These are phyloP conservation scores for Lentinula guzmanii DNA, from an alignment of 768 basidiomycete species.

Conservation along the genomic window DNA sequence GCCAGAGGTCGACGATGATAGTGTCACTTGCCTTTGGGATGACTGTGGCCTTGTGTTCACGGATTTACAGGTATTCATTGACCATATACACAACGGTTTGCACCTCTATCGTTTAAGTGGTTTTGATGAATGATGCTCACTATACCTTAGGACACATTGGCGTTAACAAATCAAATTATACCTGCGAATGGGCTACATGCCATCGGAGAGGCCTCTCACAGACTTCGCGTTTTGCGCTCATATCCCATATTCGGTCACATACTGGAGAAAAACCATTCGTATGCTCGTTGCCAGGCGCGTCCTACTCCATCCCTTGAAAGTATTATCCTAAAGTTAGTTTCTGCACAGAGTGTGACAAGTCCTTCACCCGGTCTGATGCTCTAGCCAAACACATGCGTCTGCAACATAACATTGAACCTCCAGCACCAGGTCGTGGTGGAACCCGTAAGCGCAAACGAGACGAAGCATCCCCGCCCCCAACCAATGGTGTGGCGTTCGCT, in stretches of 20 bases:
- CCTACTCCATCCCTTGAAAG: neutral
- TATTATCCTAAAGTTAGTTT: constrained; percentile 7
- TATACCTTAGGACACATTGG: constrained; percentile 65
- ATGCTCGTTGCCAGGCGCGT: constrained; percentile 72
- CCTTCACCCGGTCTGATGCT: constrained; percentile 92
- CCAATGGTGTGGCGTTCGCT: constrained; percentile 7
- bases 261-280: constrained; percentile 93
- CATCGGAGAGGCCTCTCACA: constrained; percentile 75
- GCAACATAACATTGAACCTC: constrained; percentile 75
- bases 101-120: neutral
- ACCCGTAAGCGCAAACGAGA: constrained; percentile 64
- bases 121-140: neutral
- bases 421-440: constrained; percentile 67
- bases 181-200: constrained; percentile 88
- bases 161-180: constrained; percentile 77
- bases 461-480: constrained; percentile 15
- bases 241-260: constrained; percentile 87
- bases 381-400: constrained; percentile 89
- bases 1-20: constrained; percentile 31
- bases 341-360: constrained; percentile 83
- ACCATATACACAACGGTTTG: constrained; percentile 79
- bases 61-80: constrained; percentile 68
- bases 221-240: constrained; percentile 83
- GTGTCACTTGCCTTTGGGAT: constrained; percentile 79
- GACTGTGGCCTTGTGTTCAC: constrained; percentile 72